Base-by-base conservation (phyloP, 2,329 filamentous ascomycete genomes). In the Fulvia fulva region DNA sequence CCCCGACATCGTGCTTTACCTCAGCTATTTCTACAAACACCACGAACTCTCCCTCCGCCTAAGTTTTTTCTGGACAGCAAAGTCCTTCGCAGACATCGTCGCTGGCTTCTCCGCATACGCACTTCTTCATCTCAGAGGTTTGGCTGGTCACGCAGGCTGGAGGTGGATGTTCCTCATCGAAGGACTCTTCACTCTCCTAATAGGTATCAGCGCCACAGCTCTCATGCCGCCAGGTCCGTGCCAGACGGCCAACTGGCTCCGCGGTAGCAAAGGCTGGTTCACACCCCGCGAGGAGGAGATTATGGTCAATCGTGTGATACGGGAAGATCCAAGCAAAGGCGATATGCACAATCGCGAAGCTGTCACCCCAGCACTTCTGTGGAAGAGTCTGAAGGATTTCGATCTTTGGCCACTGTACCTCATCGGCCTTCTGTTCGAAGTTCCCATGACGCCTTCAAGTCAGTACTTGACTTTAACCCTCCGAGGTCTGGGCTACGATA, bases 271-370 rank as follows among this genome's bases (percentile, higher is more conserved):
- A 9, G 86, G 87, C 6, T 87, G 83, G 81, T 87, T 87, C 69
- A 81, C 68, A 1, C 81, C 85, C 41, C 78, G 78, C 1, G 85
- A 87, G 58, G 83, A 87, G 64, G 74, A 75, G 47, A 87, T 87
- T 65, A 80, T 87, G 63, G 83, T 87, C n/a, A 87, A 87, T 64
- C 77, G 84, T 1, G 74, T 84, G n/a, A 74, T 86, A 1, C 80
- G 85, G 1, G 85, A 88, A 47, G 85, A 87, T 64, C 83, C 83
- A 0, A 78, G 76, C 51, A 85, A 85, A 61, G 81, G 81, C 16
- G 78, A 78, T 60, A 85, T 85, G 83, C 81, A 85, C 69, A 85
- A 85, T 62, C 75, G 82, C 2, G 80, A 85, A 67, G 80, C 78
- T 0, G 69, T 85, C 5, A 77, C 75, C 0, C 70, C 74, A 0